Evolutionary conservation across 2,329 filamentous ascomycete genomes (phyloP).

Genomic region (Didymella keratinophila): DNA sequence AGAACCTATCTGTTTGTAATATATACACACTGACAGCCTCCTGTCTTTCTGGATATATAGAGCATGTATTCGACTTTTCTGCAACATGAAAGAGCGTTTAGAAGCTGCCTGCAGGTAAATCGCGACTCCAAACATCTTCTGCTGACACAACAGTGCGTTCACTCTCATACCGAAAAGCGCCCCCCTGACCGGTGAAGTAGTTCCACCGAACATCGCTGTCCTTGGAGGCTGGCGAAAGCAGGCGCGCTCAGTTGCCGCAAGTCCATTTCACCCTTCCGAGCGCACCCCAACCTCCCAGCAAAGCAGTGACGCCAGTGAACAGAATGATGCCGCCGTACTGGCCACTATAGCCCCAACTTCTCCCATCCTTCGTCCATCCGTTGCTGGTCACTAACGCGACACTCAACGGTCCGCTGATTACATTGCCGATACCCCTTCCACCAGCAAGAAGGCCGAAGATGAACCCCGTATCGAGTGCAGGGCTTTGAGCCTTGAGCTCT

Average conservation of each 20-base stretch:
- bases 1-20: no score
- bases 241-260: not conserved
- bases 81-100: no score
- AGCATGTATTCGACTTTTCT: no score
- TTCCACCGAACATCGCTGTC: not conserved
- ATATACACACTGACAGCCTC: no score
- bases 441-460: constrained; percentile 57
- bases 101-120: not conserved
- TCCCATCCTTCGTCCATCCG: constrained; percentile 19
- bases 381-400: constrained; percentile 48
- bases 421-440: constrained; percentile 59
- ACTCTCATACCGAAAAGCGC: not conserved
- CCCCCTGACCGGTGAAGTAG: no score
- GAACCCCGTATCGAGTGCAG: constrained; percentile 52
- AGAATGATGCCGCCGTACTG: constrained; percentile 52
- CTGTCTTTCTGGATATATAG: no score
- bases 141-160: not conserved
- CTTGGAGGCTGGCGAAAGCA: not conserved
- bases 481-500: constrained; percentile 37
- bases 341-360: constrained; percentile 48
- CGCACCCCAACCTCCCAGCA: constrained; percentile 25
- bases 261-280: constrained; percentile 8
- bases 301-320: constrained; percentile 50
- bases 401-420: constrained; percentile 59
- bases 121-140: not conserved